These are phyloP conservation scores for Solanum acaule DNA, from an alignment of 257 asterid genomes.

Conservation along the genomic window DNA sequence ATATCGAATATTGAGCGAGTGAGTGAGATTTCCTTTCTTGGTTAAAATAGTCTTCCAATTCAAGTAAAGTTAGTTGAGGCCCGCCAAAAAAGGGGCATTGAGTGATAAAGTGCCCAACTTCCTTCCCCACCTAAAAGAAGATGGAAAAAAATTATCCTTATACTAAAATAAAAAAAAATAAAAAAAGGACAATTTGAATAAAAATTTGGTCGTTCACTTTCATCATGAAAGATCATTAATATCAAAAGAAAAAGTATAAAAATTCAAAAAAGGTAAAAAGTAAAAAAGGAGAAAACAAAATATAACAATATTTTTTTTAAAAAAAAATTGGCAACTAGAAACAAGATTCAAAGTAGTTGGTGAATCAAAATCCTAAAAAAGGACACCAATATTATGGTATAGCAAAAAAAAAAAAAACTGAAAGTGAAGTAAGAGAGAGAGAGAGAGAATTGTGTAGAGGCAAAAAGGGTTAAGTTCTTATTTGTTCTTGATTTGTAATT, in stretches of 20 bases:
- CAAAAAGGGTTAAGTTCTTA: background rate
- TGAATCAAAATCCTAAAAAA: slow-evolving; percentile 5
- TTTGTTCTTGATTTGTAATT: background rate
- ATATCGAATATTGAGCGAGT: background rate
- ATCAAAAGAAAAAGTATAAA: slow-evolving; percentile 16
- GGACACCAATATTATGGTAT: slow-evolving; percentile 2
- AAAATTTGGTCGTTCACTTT: slow-evolving; percentile 1
- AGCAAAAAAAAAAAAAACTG: background rate
- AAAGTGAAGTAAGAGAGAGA: slow-evolving; percentile 15
- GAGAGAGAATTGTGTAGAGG: background rate
- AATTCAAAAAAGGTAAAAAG: slow-evolving; percentile 16
- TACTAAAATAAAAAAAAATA: background rate
- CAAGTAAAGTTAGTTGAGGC: slow-evolving; percentile 52
- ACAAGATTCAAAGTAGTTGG: slow-evolving; percentile 15
- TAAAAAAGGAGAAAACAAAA: background rate
- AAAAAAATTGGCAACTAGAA: slow-evolving; percentile 30
- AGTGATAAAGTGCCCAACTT: slow-evolving; percentile 41
- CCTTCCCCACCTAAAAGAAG: background rate
- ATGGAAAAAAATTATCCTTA: background rate
- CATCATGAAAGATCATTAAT: slow-evolving; percentile 6
- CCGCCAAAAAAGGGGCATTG: slow-evolving; percentile 19
- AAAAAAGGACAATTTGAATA: background rate
- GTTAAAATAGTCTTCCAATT: slow-evolving; percentile 39
- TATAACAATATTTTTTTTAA: background rate
- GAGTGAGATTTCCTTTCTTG: slow-evolving; percentile 14